Conservation (phyloP, 495 filamentous ascomycete genomes). For the Penicillium malachiteum region DNA sequence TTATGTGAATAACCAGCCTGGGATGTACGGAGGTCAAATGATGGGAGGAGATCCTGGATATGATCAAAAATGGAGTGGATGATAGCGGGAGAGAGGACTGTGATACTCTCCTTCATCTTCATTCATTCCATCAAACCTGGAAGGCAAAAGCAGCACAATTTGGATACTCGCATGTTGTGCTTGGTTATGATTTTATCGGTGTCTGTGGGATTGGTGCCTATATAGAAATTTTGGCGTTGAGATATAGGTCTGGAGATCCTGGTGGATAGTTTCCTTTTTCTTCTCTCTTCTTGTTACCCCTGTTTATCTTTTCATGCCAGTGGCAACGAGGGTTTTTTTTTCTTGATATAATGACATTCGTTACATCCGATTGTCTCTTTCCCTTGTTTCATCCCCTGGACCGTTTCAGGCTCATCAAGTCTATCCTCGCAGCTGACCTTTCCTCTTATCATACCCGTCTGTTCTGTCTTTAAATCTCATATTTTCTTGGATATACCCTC, state of each 20-base stretch:
- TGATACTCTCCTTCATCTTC: neutral
- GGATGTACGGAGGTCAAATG: conserved; percentile 37
- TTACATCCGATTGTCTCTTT: conserved; percentile 4
- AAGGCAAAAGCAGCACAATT: conserved; percentile 5
- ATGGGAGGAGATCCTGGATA: conserved; percentile 34
- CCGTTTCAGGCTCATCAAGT: no score
- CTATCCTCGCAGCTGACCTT: neutral
- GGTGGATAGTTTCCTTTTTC: conserved; percentile 14
- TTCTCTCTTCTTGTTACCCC: conserved; percentile 3
- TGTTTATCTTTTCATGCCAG: no score
- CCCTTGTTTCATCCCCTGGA: no score
- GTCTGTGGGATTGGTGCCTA: conserved; percentile 6
- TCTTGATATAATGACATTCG: conserved; percentile 3
- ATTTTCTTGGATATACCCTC: conserved; percentile 6
- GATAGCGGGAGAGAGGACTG: neutral
- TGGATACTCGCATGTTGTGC: conserved; percentile 9
- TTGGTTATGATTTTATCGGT: conserved; percentile 12
- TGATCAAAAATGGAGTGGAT: conserved; percentile 37
- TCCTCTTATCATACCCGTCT: conserved; percentile 12
- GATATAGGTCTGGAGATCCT: conserved; percentile 25
- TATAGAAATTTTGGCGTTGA: conserved; percentile 37
- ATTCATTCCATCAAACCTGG: neutral
- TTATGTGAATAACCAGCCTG: conserved; percentile 33
- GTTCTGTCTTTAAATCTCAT: neutral
- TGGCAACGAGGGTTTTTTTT: conserved; percentile 9